Base-by-base conservation (phyloP, 192 early-diverging fungal species). In the Mortierella claussenii region DNA sequence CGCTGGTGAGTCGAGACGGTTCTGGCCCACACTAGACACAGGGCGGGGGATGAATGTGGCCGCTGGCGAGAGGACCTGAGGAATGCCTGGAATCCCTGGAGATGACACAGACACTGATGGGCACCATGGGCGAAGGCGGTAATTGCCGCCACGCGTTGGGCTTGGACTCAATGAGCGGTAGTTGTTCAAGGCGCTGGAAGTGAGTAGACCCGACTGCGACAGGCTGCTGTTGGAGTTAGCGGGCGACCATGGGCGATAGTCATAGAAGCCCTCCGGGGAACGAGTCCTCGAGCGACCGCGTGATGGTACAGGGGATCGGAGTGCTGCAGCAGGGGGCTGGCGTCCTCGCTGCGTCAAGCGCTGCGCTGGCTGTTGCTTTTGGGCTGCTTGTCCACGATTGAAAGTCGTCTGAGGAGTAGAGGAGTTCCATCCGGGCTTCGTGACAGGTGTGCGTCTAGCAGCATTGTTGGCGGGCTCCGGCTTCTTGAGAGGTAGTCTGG, bases 101-200 rank as follows among this genome's bases (percentile, higher is more conserved):
- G 73, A 76, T 2, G 73, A 56, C 5, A 76, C 40, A 0, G 73
- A 76, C 20, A 67, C 73, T 0, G 73, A 76, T 26, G 73, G 73
- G 40, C 73, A 76, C 73, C 73, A 76, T 55, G 73, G 73, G 12
- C 73, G 63, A 40, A 52, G 49, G 11, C 59, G 44, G 33, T 40
- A 43, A 13, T 28, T 36, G 11, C 33, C 30, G 11, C 33, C 30
- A 24, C 73, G 31, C 24, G 63, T 60, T 17, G 73, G 73, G 32
- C 73, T 76, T 5, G 73, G 73, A 40, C 73, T 76, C 32, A 76
- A 46, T 1, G 73, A 76, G 12, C 73, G 63, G 27, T 76, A 76
- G 65, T 36, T 67, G 47, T 76, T 76, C 45, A 76, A 34, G 9
- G 51, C 49, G 21, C 28, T 44, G 1, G 59, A 33, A 0, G 62